Percentiles rank a stretch among this genome's conserved stretches.
Evolutionary conservation across 371 early-diverging fungal species (phyloP).

Genomic region (Mucor plumbeus): DNA sequence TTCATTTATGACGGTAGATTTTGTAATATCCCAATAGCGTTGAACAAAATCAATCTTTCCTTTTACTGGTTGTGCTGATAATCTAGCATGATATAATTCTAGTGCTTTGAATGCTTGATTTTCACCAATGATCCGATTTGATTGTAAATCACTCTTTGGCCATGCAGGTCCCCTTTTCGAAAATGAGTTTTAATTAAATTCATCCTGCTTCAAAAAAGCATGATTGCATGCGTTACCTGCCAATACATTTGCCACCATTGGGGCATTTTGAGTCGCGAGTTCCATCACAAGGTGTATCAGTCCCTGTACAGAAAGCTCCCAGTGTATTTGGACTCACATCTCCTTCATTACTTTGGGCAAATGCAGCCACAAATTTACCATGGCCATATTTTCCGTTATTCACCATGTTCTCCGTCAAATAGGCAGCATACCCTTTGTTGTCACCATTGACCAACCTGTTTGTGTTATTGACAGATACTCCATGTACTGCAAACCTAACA

Average conservation of each 20-base stretch:
- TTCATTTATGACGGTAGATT: constrained; percentile 28
- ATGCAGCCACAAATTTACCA: constrained; percentile 62
- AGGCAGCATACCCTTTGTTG: constrained; percentile 73
- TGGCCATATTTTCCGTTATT: constrained; percentile 14
- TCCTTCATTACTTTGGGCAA: constrained; percentile 69
- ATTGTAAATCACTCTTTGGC: constrained; percentile 40
- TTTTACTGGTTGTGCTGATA: constrained; percentile 6
- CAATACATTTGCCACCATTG: constrained; percentile 44
- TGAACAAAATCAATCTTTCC: constrained; percentile 48
- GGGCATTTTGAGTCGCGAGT: constrained; percentile 40
- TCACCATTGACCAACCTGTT: constrained; percentile 64
- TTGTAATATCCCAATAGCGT: constrained; percentile 53
- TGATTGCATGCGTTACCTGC: constrained; percentile 31
- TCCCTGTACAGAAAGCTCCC: constrained; percentile 63
- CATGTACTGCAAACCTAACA: constrained; percentile 70
- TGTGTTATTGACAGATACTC: constrained; percentile 62
- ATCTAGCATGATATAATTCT: constrained; percentile 26
- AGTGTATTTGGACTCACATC: constrained; percentile 69
- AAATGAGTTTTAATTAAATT: neutral
- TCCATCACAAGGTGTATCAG: constrained; percentile 65
- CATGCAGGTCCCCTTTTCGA: constrained; percentile 47
- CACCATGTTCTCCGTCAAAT: constrained; percentile 51
- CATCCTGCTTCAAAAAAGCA: neutral
- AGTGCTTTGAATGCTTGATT: constrained; percentile 49
- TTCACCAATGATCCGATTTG: constrained; percentile 65